These are phyloP conservation scores for Naganishia vaughanmartiniae DNA, from an alignment of 768 basidiomycete genomes.

Conservation along the genomic window DNA sequence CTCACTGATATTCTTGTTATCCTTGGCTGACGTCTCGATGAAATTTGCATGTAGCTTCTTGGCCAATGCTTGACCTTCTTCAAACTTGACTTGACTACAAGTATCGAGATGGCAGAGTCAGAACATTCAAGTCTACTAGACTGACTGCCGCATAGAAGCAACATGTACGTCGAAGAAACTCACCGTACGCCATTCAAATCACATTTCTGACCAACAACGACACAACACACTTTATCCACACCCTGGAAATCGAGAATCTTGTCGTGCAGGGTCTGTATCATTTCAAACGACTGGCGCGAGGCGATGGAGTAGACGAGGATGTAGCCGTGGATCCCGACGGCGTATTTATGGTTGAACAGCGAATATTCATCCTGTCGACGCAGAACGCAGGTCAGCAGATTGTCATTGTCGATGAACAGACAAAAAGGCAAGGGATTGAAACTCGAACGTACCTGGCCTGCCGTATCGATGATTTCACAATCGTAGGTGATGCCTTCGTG, in stretches of 20 bases:
- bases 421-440: constrained; percentile 15
- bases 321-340: constrained; percentile 95
- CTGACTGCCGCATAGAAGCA: not conserved
- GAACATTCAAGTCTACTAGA: not conserved
- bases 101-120: not conserved
- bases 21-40: constrained; percentile 85
- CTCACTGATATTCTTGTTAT: constrained; percentile 82
- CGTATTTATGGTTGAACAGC: constrained; percentile 86
- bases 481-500: constrained; percentile 89
- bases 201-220: constrained; percentile 88
- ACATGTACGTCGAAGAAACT: constrained; percentile 39
- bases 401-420: not conserved
- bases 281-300: constrained; percentile 84
- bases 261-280: constrained; percentile 88
- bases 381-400: not conserved
- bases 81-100: constrained; percentile 66
- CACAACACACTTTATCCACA: constrained; percentile 78
- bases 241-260: constrained; percentile 88
- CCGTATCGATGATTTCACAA: constrained; percentile 96
- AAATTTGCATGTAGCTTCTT: constrained; percentile 70
- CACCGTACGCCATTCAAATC: constrained; percentile 72
- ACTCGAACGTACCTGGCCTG: constrained; percentile 72
- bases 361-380: constrained; percentile 84
- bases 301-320: constrained; percentile 94
- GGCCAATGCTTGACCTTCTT: constrained; percentile 75